Evolutionary conservation across 2,329 filamentous ascomycete species (phyloP).

Genomic region (Colletotrichum lindemuthianum): DNA sequence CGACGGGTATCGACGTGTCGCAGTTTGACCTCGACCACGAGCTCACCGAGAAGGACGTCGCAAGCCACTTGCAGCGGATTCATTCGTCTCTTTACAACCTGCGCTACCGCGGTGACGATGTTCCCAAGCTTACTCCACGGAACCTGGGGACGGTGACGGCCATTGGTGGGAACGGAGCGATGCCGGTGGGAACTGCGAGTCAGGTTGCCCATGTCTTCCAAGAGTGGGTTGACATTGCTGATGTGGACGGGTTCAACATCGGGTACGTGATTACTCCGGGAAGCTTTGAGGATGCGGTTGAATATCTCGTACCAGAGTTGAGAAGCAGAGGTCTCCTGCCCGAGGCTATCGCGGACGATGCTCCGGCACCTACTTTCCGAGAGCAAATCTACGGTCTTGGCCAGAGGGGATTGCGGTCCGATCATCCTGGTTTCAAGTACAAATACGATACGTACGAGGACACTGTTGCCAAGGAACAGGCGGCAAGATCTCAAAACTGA

Average conservation of each 20-base stretch:
- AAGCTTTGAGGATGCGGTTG: slow-evolving; percentile 45
- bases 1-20: slow-evolving; percentile 69
- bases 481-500: background rate
- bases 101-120: slow-evolving; percentile 56
- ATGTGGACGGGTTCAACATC: slow-evolving; percentile 54
- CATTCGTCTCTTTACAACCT: slow-evolving; percentile 59
- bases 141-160: slow-evolving; percentile 52
- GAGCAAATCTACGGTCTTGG: slow-evolving; percentile 22
- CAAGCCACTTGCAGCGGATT: slow-evolving; percentile 61
- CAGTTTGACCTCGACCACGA: slow-evolving; percentile 67
- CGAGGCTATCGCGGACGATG: background rate
- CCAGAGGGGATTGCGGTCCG: slow-evolving; percentile 16
- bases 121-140: slow-evolving; percentile 54
- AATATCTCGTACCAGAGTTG: slow-evolving; percentile 44
- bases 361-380: slow-evolving; percentile 7
- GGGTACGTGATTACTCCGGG: slow-evolving; percentile 55
- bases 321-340: slow-evolving; percentile 38
- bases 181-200: slow-evolving; percentile 49
- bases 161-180: slow-evolving; percentile 51
- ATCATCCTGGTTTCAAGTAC: slow-evolving; percentile 22
- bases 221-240: slow-evolving; percentile 53
- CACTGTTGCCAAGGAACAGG: slow-evolving; percentile 7
- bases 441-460: slow-evolving; percentile 24
- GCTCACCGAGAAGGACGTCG: slow-evolving; percentile 62
- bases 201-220: slow-evolving; percentile 57